Evolutionary conservation across 2,329 filamentous ascomycete genomes (phyloP), one percentile per base, ranked within the genome.

Genomic region (Epichloe coenophiala): DNA sequence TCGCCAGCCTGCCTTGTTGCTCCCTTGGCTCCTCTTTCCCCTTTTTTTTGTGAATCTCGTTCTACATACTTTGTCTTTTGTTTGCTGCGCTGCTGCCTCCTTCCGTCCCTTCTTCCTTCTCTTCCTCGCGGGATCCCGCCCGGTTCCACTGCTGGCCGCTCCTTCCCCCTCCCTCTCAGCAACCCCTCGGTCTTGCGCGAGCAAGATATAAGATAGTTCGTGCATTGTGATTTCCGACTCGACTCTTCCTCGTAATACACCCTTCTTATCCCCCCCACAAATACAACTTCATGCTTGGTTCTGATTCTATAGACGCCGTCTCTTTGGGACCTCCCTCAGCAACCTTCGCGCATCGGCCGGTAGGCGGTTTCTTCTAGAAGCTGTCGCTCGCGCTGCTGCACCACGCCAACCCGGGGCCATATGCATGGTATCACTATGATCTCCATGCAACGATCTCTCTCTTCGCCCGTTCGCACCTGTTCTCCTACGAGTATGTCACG

Each of bases 361-460:
- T 58, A 53, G 55, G 57, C 54, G 53, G 58, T 57, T 54, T 56
- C 57, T 59, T 54, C 38, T 45, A 50, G 57, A 59, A 60, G 61
- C 62, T 60, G 52, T 57, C 55, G 53, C 53, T 63, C 55, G 64
- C 61, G 65, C 69, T 68, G 61, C 41, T 44, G 45, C 47, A 38
- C 49, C 59, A 59, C 63, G 61, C 61, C 55, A 57, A 60, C 59
- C 54, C 55, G 48, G 48, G 44, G 44, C 54, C 56, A 52, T 51
- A 52, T 64, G 61, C 61, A 74, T 73, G 71, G 68, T 65, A 65
- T 66, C 72, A 75, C 64, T 67, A 79, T 80, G 74, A 75, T 77
- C 64, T 75, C 76, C 67, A 78, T 80, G 76, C 75, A 80, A 68
- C 75, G 75, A 60, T 80, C 77, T 56, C 70, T 76, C 55, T 82